Evolutionary conservation across 176 grass and related monocot species (phyloP).

Genomic region (Oryza glumipatula): DNA sequence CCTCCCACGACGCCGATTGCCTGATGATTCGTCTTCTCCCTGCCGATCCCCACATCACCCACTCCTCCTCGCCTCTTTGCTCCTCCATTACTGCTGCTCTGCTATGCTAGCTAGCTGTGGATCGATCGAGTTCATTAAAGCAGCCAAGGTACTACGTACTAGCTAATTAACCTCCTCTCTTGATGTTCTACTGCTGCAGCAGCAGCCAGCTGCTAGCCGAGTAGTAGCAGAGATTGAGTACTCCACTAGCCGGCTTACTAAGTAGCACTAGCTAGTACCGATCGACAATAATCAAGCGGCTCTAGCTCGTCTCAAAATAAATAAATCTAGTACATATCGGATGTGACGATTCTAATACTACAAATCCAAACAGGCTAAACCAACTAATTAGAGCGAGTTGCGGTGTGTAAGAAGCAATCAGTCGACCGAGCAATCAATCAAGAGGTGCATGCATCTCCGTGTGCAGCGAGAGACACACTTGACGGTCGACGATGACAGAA

Average conservation of each 20-base stretch:
- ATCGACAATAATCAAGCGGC: neutral
- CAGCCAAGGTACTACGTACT: neutral
- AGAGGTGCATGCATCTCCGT: neutral
- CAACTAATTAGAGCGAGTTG: neutral
- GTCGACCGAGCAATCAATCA: neutral
- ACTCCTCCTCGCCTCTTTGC: conserved; percentile 23
- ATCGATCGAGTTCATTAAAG: conserved; percentile 19
- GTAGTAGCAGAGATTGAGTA: neutral
- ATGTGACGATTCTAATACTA: no score
- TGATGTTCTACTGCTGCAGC: neutral
- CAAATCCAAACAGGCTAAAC: no score
- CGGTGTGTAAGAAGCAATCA: neutral
- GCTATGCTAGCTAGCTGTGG: neutral
- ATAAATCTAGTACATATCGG: no score
- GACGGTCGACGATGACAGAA: neutral
- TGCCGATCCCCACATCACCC: conserved; percentile 19
- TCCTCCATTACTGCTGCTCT: conserved; percentile 44
- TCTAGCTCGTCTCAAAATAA: no score
- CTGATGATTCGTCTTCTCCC: neutral
- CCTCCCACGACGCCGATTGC: conserved; percentile 71
- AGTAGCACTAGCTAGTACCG: neutral
- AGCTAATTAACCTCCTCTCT: neutral
- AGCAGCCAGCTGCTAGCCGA: no score
- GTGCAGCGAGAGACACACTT: neutral
- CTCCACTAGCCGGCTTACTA: neutral